A percentile compares a stretch with the other conserved stretches of the same genome.
phyloP scores from a whole-genome alignment of 371 early-diverging fungal species.

The Mortierella sp. region DNA sequence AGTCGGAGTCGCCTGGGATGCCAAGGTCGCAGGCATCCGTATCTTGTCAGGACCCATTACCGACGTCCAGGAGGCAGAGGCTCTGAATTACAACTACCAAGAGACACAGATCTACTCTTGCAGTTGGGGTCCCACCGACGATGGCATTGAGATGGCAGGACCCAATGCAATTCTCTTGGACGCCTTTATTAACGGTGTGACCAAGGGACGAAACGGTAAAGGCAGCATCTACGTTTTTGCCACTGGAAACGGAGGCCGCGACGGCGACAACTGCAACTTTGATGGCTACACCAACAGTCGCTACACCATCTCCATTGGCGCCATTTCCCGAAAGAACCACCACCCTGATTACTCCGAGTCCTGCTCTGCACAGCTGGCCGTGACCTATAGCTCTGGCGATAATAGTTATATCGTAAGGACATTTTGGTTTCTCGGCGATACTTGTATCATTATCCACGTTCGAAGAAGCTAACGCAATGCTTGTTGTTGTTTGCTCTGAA shows the following conservation, averaged over 20 bases:
- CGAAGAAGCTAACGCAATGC: neutral
- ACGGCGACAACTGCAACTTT: conserved; percentile 93
- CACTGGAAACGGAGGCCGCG: conserved; percentile 90
- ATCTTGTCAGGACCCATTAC: conserved; percentile 91
- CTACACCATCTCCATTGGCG: conserved; percentile 94
- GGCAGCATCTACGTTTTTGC: conserved; percentile 96
- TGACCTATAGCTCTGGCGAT: conserved; percentile 89
- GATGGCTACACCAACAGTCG: conserved; percentile 97
- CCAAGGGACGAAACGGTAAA: conserved; percentile 84
- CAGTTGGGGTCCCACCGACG: conserved; percentile 94
- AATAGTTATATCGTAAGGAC: conserved; percentile 78
- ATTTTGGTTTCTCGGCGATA: too few species aligned
- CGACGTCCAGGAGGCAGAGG: conserved; percentile 88
- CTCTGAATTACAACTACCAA: conserved; percentile 87
- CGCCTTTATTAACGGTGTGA: conserved; percentile 88
- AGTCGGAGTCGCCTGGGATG: conserved; percentile 94
- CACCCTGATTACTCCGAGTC: conserved; percentile 90
- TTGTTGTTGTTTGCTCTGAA: neutral
- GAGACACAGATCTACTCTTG: conserved; percentile 93
- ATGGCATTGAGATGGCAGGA: conserved; percentile 86
- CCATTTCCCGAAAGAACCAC: conserved; percentile 80
- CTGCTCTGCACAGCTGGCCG: conserved; percentile 91
- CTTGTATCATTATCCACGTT: neutral
- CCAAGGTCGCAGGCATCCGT: conserved; percentile 92
- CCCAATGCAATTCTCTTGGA: conserved; percentile 82